Base-by-base conservation (phyloP, 495 filamentous ascomycete genomes). In the Aspergillus olivimuriae region DNA sequence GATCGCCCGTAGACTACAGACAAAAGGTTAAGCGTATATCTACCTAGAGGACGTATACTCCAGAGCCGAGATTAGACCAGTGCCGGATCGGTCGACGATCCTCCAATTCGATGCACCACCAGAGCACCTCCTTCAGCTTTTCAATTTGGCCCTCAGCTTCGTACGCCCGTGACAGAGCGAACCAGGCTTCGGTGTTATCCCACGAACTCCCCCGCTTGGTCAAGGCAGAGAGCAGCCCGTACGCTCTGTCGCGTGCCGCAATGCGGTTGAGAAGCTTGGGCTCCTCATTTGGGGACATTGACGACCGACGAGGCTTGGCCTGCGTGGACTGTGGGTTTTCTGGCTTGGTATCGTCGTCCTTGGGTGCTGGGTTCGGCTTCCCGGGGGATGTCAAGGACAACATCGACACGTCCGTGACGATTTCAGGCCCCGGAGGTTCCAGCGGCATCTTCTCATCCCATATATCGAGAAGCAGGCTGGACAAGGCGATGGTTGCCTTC, bases 171-270 rank as follows among this genome's bases (percentile, higher is more conserved):
- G 92, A 87, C 12, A 98, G 75, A 8, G 82, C 80, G 54, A 84
- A 89, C 92, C 92, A 98, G 15, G 90, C 92, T 58, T 95, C 92
- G n/a, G 82, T 80, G 54, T 82, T 77, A 60, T 95, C 87, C 94
- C 94, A 97, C 4, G 89, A 90, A 20, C 66, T 72, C n/a, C 89
- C 89, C 2, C 86, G 75, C 65, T 86, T 90, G 2, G 88, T 95
- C 42, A 97, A 72, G 2, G 76, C 74, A 6, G 81, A 83, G 0
- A 98, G 76, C 33, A 97, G 73, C 10, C 78, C 82, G 55, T 87
- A 87, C 1, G 94, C 92, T 15, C 94, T 76, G 56, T 97, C 90
- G 21, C 88, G 77, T 20, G 87, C 86, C 12, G 85, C 83, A n/a
- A 92, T 74, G 14, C 86, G 78, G 56, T 89, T 84, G 19, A 87